Base-by-base conservation (phyloP, 177 flowering plant species). In the Telopea speciosissima region DNA sequence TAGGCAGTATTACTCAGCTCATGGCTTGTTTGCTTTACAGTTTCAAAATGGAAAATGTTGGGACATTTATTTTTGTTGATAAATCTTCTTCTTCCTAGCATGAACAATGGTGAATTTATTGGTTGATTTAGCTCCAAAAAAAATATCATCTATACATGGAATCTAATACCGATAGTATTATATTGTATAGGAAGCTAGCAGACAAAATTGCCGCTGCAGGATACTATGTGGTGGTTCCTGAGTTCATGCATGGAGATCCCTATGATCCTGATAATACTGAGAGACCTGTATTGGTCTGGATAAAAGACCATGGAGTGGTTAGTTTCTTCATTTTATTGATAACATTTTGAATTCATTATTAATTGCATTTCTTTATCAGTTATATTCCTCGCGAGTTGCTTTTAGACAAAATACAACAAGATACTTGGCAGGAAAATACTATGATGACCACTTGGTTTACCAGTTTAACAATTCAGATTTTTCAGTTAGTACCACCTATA, bases 161-260 rank as follows among this genome's bases (percentile, higher is more conserved):
- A 28, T 7, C 60, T 75, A 33, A 68, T 28, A 25, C 68, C 1
- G 52, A 1, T 44, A 28, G 6, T 25, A 9, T 67, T 68, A 31
- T 65, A 33, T 68, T 62, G 7, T 75, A 36, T 72, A 93, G 97
- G 85, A 89, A 83, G 77, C 88, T 92, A 28, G 97, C 96, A 17
- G 96, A 93, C 80, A 92, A 89, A 80, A 80, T 92, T 84, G 96
- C 92, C 40, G 85, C 89, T 68, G 86, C 83, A 68, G 98, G 97
- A 65, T 92, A 72, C 77, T 87, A 79, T 74, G 93, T 87, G 65
- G 90, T 90, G 68, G 94, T 82, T 75, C 98, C 97, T 40, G 98
- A 93, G 73, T 89, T 87, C 82, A 74, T 88, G 13, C 68, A 83
- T 73, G 92, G 90, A 25, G 98, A 93, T 79, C 92, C 93, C n/a